Base-by-base conservation (phyloP, 1,284 basidiomycete genomes). In the Fistulina hepatica region DNA sequence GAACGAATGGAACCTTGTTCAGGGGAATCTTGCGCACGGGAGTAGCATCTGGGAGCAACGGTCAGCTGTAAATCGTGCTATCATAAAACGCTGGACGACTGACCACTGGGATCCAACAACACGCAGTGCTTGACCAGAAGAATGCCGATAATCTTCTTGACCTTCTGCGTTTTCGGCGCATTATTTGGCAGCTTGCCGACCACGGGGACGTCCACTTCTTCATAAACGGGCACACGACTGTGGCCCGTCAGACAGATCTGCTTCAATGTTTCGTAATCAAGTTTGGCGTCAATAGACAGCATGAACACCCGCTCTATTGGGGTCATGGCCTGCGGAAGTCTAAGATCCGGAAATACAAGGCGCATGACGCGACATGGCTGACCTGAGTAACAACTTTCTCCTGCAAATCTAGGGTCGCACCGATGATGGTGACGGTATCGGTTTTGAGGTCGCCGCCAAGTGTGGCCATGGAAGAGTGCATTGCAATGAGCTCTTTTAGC, bases 91-190 rank as follows among this genome's bases (percentile, higher is more conserved):
- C 15, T 12, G 23, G 35, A 21, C 16, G 22, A 46, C 44, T 23
- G 45, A 80, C 80, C 83, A 56, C 86, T 84, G 2, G 91, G 90
- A 56, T 94, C 90, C 7, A 94, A 71, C 40, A 93, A 61, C 10
- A 94, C 83, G 53, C 88, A 91, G 55, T 85, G 77, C 58, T 91
- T 91, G 37, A 89, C 85, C 5, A 90, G 65, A 27, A 91, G 60
- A 32, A 85, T 81, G 2, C 86, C 86, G 24, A 90, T 58, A 41
- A 90, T 85, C 61, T 80, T 83, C 60, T 83, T 85, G 32, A 73
- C 71, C 49, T 66, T 71, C 44, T 66, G 52, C 49, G 53, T 62
- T n/a, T 53, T 48, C 3, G 45, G 40, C 26, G 55, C 60, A 6
- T 75, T 71, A 9, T 34, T 25, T 7, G 41, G 34, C 20, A 47